phyloP scores from a whole-genome alignment of 176 grass and related monocot genomes.

The Zizania latifolia region DNA sequence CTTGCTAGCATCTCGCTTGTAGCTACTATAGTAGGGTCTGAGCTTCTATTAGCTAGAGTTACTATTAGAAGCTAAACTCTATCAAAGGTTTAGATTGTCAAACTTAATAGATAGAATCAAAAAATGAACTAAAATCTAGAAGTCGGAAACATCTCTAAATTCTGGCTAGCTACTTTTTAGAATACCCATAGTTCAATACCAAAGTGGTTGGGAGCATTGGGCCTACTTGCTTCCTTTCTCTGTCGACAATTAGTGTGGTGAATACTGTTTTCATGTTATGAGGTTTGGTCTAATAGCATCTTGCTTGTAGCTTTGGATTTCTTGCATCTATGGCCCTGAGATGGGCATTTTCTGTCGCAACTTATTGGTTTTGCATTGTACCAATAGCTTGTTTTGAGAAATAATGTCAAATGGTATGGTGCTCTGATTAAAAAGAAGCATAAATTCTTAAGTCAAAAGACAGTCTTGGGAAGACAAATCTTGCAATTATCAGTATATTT shows the following conservation, averaged over 20 bases:
- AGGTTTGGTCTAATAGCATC: constrained; percentile 21
- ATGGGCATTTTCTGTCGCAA: constrained; percentile 8
- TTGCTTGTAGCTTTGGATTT: neutral
- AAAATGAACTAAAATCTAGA: too few species aligned
- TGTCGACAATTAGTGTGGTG: constrained; percentile 20
- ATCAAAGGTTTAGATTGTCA: too few species aligned
- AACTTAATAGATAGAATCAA: too few species aligned
- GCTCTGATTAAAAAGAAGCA: neutral
- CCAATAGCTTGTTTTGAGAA: neutral
- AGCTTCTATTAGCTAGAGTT: too few species aligned
- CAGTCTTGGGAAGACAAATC: neutral
- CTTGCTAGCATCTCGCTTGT: neutral
- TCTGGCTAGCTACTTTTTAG: too few species aligned
- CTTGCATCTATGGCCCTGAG: constrained; percentile 27
- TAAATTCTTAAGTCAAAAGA: neutral
- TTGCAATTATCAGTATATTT: neutral
- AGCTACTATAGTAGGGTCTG: too few species aligned
- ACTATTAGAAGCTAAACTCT: too few species aligned
- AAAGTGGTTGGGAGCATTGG: constrained; percentile 29
- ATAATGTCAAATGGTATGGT: neutral
- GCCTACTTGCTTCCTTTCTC: constrained; percentile 10
- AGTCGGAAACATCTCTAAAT: too few species aligned
- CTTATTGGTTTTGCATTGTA: constrained; percentile 13
- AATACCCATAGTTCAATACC: constrained; percentile 9
- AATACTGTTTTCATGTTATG: constrained; percentile 22